Conservation (phyloP, 768 basidiomycete genomes). For the Mycena vulgaris region DNA sequence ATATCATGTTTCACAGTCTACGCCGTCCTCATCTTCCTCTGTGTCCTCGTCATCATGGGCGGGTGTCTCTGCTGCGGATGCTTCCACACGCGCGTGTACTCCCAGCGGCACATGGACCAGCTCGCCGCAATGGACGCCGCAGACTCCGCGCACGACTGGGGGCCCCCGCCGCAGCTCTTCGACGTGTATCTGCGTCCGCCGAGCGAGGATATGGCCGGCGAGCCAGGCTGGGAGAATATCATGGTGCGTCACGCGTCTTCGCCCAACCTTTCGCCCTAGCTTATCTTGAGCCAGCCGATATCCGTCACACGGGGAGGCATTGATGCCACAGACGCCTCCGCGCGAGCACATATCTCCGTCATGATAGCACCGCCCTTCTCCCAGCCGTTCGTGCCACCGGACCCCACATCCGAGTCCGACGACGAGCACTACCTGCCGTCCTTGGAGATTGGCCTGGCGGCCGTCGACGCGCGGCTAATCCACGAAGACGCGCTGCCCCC, state of each 20-base stretch:
- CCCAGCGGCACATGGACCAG: neutral
- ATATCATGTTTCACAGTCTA: neutral
- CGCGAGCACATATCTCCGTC: no score
- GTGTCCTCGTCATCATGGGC: neutral
- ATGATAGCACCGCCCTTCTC: no score
- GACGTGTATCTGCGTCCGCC: neutral
- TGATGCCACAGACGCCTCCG: no score
- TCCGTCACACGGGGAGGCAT: no score
- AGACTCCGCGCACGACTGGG: neutral
- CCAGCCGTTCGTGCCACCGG: no score
- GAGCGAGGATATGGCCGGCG: slow-evolving; percentile 37
- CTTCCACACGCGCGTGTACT: neutral
- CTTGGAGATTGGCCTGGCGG: no score
- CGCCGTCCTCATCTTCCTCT: neutral
- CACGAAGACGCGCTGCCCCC: no score
- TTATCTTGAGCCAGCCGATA: no score
- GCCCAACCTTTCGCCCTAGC: no score
- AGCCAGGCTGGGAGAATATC: neutral
- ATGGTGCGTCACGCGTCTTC: neutral
- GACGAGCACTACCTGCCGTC: no score
- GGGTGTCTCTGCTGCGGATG: neutral
- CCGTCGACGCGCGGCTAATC: no score
- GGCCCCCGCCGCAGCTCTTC: neutral
- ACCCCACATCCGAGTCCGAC: no score
- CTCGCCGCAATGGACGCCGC: neutral